Base-by-base conservation (phyloP, 768 basidiomycete genomes). In the Tulasnella sp. region DNA sequence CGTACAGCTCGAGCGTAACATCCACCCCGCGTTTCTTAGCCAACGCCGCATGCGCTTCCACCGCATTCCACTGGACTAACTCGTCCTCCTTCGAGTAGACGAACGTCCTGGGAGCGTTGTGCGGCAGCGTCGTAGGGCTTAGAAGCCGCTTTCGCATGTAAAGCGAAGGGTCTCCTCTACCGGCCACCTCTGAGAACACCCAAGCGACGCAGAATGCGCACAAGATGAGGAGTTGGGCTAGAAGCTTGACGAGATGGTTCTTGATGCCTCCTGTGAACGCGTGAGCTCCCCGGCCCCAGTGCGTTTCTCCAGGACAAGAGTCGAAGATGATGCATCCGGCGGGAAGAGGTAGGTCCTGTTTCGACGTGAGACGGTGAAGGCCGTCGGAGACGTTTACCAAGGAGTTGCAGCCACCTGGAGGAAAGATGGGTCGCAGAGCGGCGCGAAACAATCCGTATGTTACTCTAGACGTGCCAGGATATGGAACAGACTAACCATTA, bases 281-380 rank as follows among this genome's bases (percentile, higher is more conserved):
- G 1, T 67, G 29, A 17, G 78, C 34, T 15, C 76, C 77, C 3
- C 54, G 38, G 0, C 25, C 6, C 6, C 79, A 25, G 7, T 73
- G 76, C 14, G 67, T 37, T 14, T 68, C n/a, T n/a, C 80, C 80
- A 2, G 80, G 80, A 67, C 79, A 79, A 17, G 80, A 80, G 71
- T 80, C 80, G 29, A 79, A 78, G 15, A 80, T 40, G 67, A 80
- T 4, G 1, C 78, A 68, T 17, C n/a, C 37, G 29, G 74, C 54
- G 38, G 77, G 74, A 3, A 72, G 31, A 15, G 68, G 42, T 22
- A 37, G 31, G 25, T 38, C 34, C 38, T 11, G 69, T 14, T 39
- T 0, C 15, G 9, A 36, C 11, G 38, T n/a, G 34, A 78, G 78
- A 77, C 73, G 45, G 77, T 79, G 36, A 29, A 64, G 58, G 6